Evolutionary conservation across 2,329 filamentous ascomycete species (phyloP), one percentile per base, ranked within the genome.

Genomic region (Talaromyces funiculosus): DNA sequence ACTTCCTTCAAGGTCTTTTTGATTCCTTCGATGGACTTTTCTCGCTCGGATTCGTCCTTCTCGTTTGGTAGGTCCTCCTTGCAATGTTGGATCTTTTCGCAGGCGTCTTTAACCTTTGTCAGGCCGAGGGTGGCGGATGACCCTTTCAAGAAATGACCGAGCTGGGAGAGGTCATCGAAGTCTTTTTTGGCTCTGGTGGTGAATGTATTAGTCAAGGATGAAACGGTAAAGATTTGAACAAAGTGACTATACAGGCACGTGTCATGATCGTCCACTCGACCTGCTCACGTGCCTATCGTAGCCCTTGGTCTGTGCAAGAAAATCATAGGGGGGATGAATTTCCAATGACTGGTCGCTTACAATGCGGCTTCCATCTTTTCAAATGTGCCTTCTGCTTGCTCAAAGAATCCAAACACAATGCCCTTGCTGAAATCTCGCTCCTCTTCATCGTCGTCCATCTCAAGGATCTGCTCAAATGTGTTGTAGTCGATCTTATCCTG

Each of bases 91-190:
- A 99, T 97, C 81, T 95, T 92, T 78, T 97, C 92, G 78, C 94
- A 99, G 64, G 86, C 88, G 71, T 97, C 92, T 74, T 91, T 90
- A 69, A 99, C 89, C 75, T 95, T 95, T 69, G 84, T 88, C 59
- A 97, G 84, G 49, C 94, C 94, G 58, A 99, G 84, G 3, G 94
- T 97, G 40, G 94, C 93, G 8, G 93, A 97, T 6, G 93, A 97
- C 62, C 94, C 94, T 78, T 99, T 99, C 67, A 99, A 83, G 79
- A 96, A 99, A 78, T 99, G 94, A 43, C 94, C 94, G 33, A 96
- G 86, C 57, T 84, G 82, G 35, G 91, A 96, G 38, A 97, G 85
- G 66, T 86, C 80, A n/a, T 78, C 75, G 61, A 97, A 85, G 62
- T 96, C 81, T 69, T 84, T 26, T 8, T 82, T 2, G 82, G 74